A percentile compares a stretch with the other conserved stretches of the same genome.
Evolutionary conservation across 441 rosid species (phyloP).

Genomic region (Euphorbia neoarborescens): DNA sequence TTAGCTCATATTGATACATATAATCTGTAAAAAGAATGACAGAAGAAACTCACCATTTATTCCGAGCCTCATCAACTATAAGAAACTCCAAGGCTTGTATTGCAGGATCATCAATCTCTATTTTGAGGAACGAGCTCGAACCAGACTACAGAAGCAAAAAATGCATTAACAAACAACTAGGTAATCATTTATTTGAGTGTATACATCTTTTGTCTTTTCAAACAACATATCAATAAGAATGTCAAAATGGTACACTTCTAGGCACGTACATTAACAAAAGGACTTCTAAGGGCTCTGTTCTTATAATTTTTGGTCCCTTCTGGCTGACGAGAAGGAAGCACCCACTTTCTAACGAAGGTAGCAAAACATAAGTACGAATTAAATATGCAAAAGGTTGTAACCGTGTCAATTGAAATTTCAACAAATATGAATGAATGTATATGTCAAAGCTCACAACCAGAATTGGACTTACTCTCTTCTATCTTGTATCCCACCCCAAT

Average conservation of each 20-base stretch:
- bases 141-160: constrained; percentile 49
- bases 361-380: constrained; percentile 4
- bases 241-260: constrained; percentile 2
- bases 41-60: constrained; percentile 61
- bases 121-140: constrained; percentile 47
- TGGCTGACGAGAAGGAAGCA: constrained; percentile 67
- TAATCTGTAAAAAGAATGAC: constrained; percentile 8
- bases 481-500: constrained; percentile 81
- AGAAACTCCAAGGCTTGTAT: constrained; percentile 90
- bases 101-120: constrained; percentile 75
- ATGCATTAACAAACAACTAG: constrained; percentile 19
- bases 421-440: constrained; percentile 1
- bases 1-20: not conserved
- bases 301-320: constrained; percentile 75
- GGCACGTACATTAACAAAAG: constrained; percentile 63
- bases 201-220: constrained; percentile 3
- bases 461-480: constrained; percentile 54
- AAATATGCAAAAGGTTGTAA: constrained; percentile 3
- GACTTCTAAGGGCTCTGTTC: constrained; percentile 88
- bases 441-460: constrained; percentile 17
- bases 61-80: constrained; percentile 65
- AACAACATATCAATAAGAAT: not conserved
- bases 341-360: constrained; percentile 59
- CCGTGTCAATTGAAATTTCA: constrained; percentile 9
- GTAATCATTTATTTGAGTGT: constrained; percentile 12